Base-by-base conservation (phyloP, 2,329 filamentous ascomycete genomes). In the Mycosphaerella arachidis region DNA sequence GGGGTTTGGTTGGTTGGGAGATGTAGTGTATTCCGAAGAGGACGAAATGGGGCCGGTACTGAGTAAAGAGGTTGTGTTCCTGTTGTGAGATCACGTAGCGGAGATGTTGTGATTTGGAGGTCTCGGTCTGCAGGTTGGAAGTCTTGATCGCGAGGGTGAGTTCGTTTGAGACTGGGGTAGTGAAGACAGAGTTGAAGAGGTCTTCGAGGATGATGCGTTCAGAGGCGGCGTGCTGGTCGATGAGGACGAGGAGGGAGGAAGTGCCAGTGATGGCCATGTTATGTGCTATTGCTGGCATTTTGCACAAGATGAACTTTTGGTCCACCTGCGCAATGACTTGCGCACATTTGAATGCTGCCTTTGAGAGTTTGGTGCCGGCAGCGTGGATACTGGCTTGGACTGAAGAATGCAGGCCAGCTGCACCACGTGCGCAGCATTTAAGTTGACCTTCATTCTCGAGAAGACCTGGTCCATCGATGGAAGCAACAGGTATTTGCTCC, bases 201-300 rank as follows among this genome's bases (percentile, higher is more conserved):
- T 74, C 72, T 71, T 99, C 94, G 1, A 97, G 83, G 1, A 87
- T 86, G 63, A 89, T 86, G 50, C 94, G 84, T 76, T 99, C 94
- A 71, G 97, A 93, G 3, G 92, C 94, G 0, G 94, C 94, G 71
- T 99, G 94, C 70, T 99, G 94, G 70, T 99, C 94, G 6, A 97
- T 82, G 43, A 97, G 79, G 0, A 96, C 81, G 4, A 97, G 76
- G 1, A 86, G 66, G 13, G 27, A 18, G 6, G 50, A 20, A 29
- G 46, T 9, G 20, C 10, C 20, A 10, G 8, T 48, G 48, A 7
- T 16, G 45, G 52, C 10, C 24, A 48, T 12, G 56, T 51, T 18
- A 16, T 48, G 54, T 33, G 45, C 30, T 24, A 24, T 12, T 18
- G 43, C 9, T 6, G 64, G 71, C 53, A 90, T 76, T 63, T 84